Conservation (phyloP, 2,329 filamentous ascomycete species). For the Chaetoscypha palmicola region DNA sequence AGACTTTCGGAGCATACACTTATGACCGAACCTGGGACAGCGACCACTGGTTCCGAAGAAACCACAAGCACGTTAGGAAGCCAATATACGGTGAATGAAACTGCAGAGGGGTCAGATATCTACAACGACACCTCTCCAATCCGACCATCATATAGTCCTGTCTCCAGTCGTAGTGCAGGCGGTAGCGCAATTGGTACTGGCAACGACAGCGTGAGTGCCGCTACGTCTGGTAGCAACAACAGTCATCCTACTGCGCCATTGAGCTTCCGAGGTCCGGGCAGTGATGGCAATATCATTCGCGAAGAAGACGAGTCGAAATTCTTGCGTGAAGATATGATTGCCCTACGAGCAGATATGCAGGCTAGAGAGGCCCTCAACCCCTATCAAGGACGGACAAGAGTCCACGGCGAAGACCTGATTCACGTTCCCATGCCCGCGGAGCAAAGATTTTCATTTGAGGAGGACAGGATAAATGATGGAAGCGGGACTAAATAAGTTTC, state of each 20-base stretch:
- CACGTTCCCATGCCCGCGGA: conserved; percentile 23
- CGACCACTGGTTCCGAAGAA: conserved; percentile 26
- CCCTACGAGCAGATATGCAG: conserved; percentile 11
- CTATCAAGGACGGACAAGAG: conserved; percentile 13
- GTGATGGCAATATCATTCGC: conserved; percentile 2
- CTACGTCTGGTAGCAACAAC: not conserved
- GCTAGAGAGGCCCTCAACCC: conserved; percentile 13
- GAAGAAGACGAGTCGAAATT: conserved; percentile 15
- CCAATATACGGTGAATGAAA: conserved; percentile 49
- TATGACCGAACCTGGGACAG: conserved; percentile 18
- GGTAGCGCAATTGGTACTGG: conserved; percentile 5
- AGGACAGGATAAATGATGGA: conserved; percentile 19
- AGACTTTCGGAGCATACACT: conserved; percentile 8
- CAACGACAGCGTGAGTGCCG: not conserved
- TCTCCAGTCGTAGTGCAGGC: conserved; percentile 5
- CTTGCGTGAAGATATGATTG: conserved; percentile 13
- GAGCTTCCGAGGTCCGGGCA: not conserved
- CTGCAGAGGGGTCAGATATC: conserved; percentile 28
- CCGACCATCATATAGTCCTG: conserved; percentile 1
- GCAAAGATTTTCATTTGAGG: conserved; percentile 24
- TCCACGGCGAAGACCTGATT: conserved; percentile 23
- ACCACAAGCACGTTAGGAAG: conserved; percentile 45
- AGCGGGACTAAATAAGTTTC: conserved; percentile 3
- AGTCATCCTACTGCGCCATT: not conserved
- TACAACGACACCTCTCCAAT: conserved; percentile 8